Conservation (phyloP, 805 yeast species). For the Suhomyces canberraensis region DNA sequence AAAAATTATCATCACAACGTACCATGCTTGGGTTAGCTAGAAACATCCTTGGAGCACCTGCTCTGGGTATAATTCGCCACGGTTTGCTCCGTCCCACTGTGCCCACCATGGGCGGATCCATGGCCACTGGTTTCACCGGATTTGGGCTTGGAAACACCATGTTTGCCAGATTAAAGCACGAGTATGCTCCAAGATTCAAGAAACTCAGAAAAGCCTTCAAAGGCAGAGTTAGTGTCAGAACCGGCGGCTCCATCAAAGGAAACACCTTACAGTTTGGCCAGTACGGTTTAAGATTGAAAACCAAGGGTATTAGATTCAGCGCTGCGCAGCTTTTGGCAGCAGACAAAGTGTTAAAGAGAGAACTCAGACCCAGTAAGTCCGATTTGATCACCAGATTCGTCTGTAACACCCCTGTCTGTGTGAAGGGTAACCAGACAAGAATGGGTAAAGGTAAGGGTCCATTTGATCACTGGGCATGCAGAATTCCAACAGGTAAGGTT, state of each 20-base stretch:
- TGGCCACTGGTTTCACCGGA: neutral
- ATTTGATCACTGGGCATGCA: constrained; percentile 94
- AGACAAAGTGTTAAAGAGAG: constrained; percentile 78
- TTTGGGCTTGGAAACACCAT: neutral
- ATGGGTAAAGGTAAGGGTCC: constrained; percentile 99
- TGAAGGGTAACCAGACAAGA: constrained; percentile 97
- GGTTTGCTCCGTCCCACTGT: neutral
- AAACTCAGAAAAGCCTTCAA: constrained; percentile 75
- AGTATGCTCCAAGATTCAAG: constrained; percentile 74
- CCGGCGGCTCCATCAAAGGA: constrained; percentile 92
- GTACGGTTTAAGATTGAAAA: constrained; percentile 80
- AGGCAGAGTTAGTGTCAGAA: constrained; percentile 91
- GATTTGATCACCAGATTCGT: constrained; percentile 74
- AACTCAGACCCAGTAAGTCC: constrained; percentile 76
- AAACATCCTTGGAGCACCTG: constrained; percentile 6
- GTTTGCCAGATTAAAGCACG: constrained; percentile 54
- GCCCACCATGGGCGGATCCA: neutral
- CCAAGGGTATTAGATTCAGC: constrained; percentile 82
- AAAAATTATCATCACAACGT: too few relatives aligned
- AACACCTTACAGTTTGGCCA: constrained; percentile 76
- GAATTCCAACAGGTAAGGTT: constrained; percentile 94
- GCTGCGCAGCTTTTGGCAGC: constrained; percentile 92
- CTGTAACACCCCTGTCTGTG: constrained; percentile 86
- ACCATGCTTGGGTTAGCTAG: constrained; percentile 11
- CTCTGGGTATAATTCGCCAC: neutral